Base-by-base conservation (phyloP, 208 protist species). In the Leishmania turanica region DNA sequence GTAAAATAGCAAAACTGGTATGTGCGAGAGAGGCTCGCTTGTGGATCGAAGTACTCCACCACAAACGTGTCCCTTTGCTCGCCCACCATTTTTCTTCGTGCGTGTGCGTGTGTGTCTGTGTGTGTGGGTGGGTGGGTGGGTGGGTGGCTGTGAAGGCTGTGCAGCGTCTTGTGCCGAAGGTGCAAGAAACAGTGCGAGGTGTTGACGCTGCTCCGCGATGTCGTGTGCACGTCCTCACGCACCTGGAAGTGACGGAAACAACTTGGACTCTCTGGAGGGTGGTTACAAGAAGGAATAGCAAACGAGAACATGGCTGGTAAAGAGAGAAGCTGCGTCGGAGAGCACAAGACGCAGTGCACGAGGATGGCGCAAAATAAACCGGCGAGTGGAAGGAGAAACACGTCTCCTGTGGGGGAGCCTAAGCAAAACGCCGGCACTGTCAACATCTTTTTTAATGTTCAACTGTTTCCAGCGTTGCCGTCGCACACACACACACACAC, bases 1-100 rank as follows among this genome's bases (percentile, higher is more conserved):
- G 88, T 78, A 83, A 93, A 97, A 86, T 97, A 99, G 64, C 98
- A 79, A n/a, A 99, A 83, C 62, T 95, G 89, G 89, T 99, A 99
- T 34, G 88, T 84, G 15, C 97, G 89, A 47, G 89, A 91, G 51
- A 99, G 70, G 68, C 87, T 96, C 40, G 98, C 97, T 4, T 96
- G 94, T 51, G 93, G 93, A 82, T 98, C 96, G 74, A 90, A 95
- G 85, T 98, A 98, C 79, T 98, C 94, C 15, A 96, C 96, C 31
- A 95, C 88, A 82, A 97, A 98, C 49, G 88, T 84, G 77, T 95
- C 90, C 13, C 95, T 91, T 60, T 84, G 83, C 42, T 89, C 86
- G 42, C 83, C 68, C 42, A 86, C 74, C 93, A 96, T 95, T 45
- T 76, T 6, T 42, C 1, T 49, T 24, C 13, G 31, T 24, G 19